These are phyloP conservation scores for Rhizopogon salebrosus DNA, from an alignment of 768 basidiomycete species.

Conservation along the genomic window DNA sequence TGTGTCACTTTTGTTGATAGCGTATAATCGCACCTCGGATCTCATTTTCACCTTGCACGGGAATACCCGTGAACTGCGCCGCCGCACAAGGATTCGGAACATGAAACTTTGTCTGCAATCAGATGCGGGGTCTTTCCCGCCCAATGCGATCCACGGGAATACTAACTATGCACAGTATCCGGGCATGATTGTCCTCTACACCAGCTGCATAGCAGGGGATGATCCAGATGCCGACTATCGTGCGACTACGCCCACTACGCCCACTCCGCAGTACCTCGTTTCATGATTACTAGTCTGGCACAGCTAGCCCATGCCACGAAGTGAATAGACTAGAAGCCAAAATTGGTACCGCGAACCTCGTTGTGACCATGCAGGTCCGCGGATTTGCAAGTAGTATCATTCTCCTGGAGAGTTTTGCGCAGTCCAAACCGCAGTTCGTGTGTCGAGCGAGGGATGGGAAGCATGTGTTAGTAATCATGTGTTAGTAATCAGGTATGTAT, in stretches of 20 bases:
- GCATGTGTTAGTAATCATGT: too few species aligned
- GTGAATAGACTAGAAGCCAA: not conserved
- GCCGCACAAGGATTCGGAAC: too few species aligned
- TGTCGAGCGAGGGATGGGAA: too few species aligned
- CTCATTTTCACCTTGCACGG: not conserved
- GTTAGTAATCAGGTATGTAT: too few species aligned
- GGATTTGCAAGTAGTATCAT: not conserved
- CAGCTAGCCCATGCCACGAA: not conserved
- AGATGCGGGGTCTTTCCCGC: not conserved
- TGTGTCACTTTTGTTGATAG: too few species aligned
- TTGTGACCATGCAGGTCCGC: not conserved
- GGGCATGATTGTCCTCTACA: not conserved
- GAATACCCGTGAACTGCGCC: not conserved
- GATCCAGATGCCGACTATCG: not conserved
- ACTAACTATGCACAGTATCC: not conserved
- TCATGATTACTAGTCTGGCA: not conserved
- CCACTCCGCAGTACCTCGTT: not conserved
- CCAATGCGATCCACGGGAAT: not conserved
- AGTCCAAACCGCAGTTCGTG: not conserved
- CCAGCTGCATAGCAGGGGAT: too few species aligned
- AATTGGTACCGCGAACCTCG: not conserved
- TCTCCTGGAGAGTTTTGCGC: not conserved
- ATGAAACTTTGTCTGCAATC: not conserved
- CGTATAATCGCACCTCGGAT: not conserved
- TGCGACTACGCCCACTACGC: not conserved